Conservation (phyloP, 805 yeast genomes). For the Ogataea methylovora region DNA sequence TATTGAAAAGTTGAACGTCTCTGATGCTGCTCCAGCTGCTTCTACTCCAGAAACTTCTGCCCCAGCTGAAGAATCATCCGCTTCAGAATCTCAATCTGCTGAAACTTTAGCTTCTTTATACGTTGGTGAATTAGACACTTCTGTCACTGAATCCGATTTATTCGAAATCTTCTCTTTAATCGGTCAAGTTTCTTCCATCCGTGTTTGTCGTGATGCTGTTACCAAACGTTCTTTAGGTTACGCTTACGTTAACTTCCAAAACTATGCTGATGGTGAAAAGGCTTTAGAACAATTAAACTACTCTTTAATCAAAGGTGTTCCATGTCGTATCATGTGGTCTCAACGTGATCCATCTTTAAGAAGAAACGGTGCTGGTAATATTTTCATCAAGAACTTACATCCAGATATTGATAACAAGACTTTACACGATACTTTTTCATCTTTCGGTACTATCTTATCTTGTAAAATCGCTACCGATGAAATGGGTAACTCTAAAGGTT, state of each 20-base stretch:
- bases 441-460: slow-evolving; percentile 91
- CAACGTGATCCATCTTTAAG: slow-evolving; percentile 97
- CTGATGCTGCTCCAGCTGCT: slow-evolving; percentile 22
- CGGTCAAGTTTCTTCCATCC: slow-evolving; percentile 93
- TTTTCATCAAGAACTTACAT: slow-evolving; percentile 96
- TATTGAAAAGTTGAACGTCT: slow-evolving; percentile 25
- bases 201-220: slow-evolving; percentile 98
- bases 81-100: slow-evolving; percentile 33
- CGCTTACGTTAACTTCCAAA: slow-evolving; percentile 95
- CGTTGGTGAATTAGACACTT: slow-evolving; percentile 93
- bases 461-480: slow-evolving; percentile 97
- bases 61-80: slow-evolving; percentile 26
- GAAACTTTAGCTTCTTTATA: slow-evolving; percentile 79
- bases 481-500: slow-evolving; percentile 86
- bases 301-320: slow-evolving; percentile 85
- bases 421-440: slow-evolving; percentile 94
- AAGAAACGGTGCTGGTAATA: slow-evolving; percentile 93
- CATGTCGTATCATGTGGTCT: slow-evolving; percentile 99
- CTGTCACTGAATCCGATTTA: slow-evolving; percentile 89
- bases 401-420: slow-evolving; percentile 99
- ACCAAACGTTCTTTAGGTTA: slow-evolving; percentile 96
- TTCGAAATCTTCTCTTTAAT: slow-evolving; percentile 91
- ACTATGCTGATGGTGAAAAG: slow-evolving; percentile 80
- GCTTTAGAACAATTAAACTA: slow-evolving; percentile 96
- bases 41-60: slow-evolving; percentile 26